Conservation (phyloP, 2,329 filamentous ascomycete genomes). For the Myrmaecium sp. region DNA sequence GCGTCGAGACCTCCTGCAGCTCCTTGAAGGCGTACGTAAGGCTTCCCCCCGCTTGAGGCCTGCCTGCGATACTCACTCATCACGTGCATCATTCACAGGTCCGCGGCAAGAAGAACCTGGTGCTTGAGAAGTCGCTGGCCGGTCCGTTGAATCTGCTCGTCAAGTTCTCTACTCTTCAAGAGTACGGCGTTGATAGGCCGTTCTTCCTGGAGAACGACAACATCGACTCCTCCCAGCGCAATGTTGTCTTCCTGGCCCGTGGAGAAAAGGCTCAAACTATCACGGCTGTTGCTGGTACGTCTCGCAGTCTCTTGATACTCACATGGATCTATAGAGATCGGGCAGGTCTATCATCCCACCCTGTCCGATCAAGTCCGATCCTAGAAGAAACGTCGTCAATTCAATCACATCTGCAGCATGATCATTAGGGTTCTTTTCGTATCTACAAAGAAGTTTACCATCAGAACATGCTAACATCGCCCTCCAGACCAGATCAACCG, state of each 20-base stretch:
- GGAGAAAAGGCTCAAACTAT: constrained; percentile 78
- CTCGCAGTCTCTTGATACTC: constrained; percentile 1
- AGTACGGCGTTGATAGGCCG: constrained; percentile 95
- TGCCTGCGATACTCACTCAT: constrained; percentile 2
- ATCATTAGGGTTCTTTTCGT: constrained; percentile 12
- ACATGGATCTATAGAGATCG: constrained; percentile 3
- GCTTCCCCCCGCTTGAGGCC: constrained; percentile 11
- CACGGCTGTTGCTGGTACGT: constrained; percentile 69
- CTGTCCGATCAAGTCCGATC: constrained; percentile 1
- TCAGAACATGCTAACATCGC: constrained; percentile 32
- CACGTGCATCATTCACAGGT: constrained; percentile 47
- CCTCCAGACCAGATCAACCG: constrained; percentile 72
- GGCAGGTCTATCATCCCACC: neutral
- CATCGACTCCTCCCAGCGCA: constrained; percentile 83
- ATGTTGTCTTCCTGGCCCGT: constrained; percentile 83
- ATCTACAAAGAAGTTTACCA: constrained; percentile 11
- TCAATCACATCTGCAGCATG: constrained; percentile 6
- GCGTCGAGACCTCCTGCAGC: constrained; percentile 72
- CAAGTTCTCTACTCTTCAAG: constrained; percentile 87
- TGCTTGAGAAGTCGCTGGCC: constrained; percentile 79
- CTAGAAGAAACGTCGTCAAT: too few relatives aligned
- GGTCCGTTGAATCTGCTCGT: constrained; percentile 81
- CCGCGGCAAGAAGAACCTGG: constrained; percentile 94
- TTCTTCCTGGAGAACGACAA: constrained; percentile 95
- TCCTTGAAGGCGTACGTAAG: constrained; percentile 85